Evolutionary conservation across 2,329 filamentous ascomycete species (phyloP), one percentile per base, ranked within the genome.

Genomic region (Juglanconis sp.): DNA sequence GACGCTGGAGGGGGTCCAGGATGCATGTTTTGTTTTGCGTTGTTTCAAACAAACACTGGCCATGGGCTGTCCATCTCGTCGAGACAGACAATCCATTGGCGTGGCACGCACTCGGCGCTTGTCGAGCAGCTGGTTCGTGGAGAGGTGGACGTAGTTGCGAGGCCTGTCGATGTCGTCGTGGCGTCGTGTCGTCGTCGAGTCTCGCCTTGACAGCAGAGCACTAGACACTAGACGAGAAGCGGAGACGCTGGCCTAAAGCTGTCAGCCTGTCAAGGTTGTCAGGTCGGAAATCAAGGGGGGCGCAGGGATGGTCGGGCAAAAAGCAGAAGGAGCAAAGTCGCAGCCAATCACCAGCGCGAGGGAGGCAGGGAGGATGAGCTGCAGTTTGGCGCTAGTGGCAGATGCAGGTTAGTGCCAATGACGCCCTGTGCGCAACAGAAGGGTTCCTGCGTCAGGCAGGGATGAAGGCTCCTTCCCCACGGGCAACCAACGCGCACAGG

Each of bases 391-490:
- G 60, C 62, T 64, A 64, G 44, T 11, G 15, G 30, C 17, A 13
- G 11, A 54, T 50, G 59, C 11, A 35, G 53, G 34, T n/a, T 59
- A 61, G 62, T 53, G 56, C 57, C 54, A 61, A n/a, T n/a, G n/a
- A n/a, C n/a, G n/a, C n/a, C n/a, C n/a, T 61, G 54, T 57, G 15
- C 34, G 35, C 35, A 40, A 35, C 42, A 35, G 36, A 62, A 31
- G 38, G 53, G 62, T 64, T 64, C 62, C 60, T 64, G 62, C 62
- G 34, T 57, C 32, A 52, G 47, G 47, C 55, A 51, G 55, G 55
- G 55, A 44, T 35, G 13, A 47, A 8, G 13, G 15, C 44, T 24
- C 11, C 17, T 35, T 15, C 55, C 24, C 53, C 53, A 47, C 53
- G 53, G 30, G 9, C n/a, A 46, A 55, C n/a, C 32, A 55, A 46